Percentiles rank a stretch among this genome's conserved stretches.
phyloP scores from a whole-genome alignment of 495 filamentous ascomycete species.

The Amniculicola lignicola region DNA sequence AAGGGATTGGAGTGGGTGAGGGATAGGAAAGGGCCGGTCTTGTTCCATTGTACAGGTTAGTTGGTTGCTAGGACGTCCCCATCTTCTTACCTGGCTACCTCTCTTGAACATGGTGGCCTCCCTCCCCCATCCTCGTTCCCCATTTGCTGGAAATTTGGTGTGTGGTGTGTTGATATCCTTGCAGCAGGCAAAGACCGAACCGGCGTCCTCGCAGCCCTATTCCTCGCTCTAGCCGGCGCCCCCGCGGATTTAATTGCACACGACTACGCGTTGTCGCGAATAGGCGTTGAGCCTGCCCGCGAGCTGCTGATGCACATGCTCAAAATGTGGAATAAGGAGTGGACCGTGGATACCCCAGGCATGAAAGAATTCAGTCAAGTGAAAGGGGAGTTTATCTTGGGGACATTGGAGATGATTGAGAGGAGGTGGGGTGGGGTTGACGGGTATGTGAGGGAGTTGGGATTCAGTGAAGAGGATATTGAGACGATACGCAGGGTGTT shows the following conservation, averaged over 20 bases:
- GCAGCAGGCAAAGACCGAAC: slow-evolving; percentile 61
- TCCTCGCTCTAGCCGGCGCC: slow-evolving; percentile 57
- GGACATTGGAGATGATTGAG: slow-evolving; percentile 48
- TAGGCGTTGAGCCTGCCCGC: slow-evolving; percentile 49
- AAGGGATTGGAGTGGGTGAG: slow-evolving; percentile 45
- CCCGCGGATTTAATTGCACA: slow-evolving; percentile 54
- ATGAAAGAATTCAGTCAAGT: slow-evolving; percentile 33
- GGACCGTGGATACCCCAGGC: slow-evolving; percentile 30
- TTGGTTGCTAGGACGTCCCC: too few relatives aligned
- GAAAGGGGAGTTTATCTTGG: slow-evolving; percentile 45
- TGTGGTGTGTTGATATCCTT: background rate
- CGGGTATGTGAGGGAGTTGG: slow-evolving; percentile 50
- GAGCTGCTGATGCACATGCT: slow-evolving; percentile 47
- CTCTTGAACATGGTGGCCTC: too few relatives aligned
- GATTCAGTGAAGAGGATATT: slow-evolving; percentile 52
- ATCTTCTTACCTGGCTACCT: too few relatives aligned
- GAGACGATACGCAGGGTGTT: slow-evolving; percentile 47
- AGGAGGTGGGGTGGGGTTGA: slow-evolving; percentile 56
- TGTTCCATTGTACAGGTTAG: slow-evolving; percentile 56
- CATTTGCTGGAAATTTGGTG: background rate
- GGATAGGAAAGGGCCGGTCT: slow-evolving; percentile 44
- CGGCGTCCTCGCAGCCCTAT: slow-evolving; percentile 58
- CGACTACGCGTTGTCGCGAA: slow-evolving; percentile 61
- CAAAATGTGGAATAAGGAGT: slow-evolving; percentile 43
- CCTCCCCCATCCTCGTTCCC: too few relatives aligned